phyloP scores from a whole-genome alignment of 2,329 filamentous ascomycete genomes.

The Ophiocordyceps polyrhachis-furcata region DNA sequence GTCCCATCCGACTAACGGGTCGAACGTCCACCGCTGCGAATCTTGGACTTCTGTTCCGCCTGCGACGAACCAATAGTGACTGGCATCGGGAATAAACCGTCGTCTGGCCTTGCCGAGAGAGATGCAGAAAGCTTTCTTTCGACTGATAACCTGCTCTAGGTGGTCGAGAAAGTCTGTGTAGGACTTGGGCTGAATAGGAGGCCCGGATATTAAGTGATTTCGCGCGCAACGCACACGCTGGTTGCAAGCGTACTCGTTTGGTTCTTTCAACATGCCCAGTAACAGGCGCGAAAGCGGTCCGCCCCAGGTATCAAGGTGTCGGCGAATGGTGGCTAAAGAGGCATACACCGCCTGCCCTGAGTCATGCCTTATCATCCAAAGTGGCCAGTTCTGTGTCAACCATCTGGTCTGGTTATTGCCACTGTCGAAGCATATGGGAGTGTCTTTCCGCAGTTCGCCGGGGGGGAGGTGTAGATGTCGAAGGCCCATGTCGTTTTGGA shows the following conservation, averaged over 20 bases:
- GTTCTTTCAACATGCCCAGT: background rate
- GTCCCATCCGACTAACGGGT: background rate
- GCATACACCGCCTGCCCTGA: background rate
- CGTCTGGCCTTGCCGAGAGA: background rate
- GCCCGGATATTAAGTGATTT: background rate
- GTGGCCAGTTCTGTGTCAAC: too few relatives aligned
- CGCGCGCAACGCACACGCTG: background rate
- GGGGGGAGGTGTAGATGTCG: background rate
- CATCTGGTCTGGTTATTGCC: background rate
- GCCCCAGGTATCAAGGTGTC: background rate
- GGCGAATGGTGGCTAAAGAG: background rate
- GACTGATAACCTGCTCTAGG: background rate
- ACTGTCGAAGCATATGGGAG: background rate
- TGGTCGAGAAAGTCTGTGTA: background rate
- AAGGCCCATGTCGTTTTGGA: background rate
- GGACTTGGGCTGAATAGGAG: background rate
- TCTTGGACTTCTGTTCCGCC: background rate
- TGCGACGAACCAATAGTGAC: background rate
- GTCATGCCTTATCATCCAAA: background rate
- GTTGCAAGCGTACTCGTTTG: background rate
- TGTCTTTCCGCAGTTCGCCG: background rate
- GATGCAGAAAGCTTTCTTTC: background rate
- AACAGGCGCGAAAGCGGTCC: background rate
- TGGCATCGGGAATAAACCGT: background rate
- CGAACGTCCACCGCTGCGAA: background rate